Percentiles rank a stretch among this genome's conserved stretches.
phyloP scores from a whole-genome alignment of 2,329 filamentous ascomycete genomes.

The Xylariales sp. region DNA sequence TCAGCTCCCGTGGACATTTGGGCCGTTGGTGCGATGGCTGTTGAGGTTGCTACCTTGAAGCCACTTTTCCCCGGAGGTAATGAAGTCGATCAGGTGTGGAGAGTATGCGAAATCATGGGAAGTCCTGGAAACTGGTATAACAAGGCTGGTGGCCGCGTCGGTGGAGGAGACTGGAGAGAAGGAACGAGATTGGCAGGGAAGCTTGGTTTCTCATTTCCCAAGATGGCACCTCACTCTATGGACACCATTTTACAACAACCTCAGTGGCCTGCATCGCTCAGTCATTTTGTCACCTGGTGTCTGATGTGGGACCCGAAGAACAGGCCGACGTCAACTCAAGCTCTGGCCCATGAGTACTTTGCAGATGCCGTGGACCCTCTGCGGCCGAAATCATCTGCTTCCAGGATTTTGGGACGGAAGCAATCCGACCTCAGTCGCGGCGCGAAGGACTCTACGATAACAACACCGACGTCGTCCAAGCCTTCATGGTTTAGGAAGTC shows the following conservation, averaged over 20 bases:
- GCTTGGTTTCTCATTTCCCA: conserved; percentile 96
- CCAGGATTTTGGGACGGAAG: conserved; percentile 81
- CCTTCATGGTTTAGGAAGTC: conserved; percentile 97
- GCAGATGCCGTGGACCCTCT: conserved; percentile 86
- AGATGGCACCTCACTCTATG: conserved; percentile 97
- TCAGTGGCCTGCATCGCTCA: conserved; percentile 84
- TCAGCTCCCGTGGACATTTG: conserved; percentile 97
- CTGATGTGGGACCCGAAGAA: conserved; percentile 97
- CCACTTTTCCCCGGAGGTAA: conserved; percentile 96
- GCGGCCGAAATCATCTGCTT: conserved; percentile 83
- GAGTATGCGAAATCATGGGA: conserved; percentile 98
- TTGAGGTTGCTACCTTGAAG: conserved; percentile 94
- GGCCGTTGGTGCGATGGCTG: conserved; percentile 97
- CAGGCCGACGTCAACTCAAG: conserved; percentile 86
- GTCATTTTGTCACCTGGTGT: conserved; percentile 96
- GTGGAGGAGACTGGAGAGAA: conserved; percentile 96
- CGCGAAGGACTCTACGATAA: conserved; percentile 56
- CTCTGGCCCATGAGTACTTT: conserved; percentile 95
- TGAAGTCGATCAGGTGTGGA: conserved; percentile 98
- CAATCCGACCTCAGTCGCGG: conserved; percentile 74
- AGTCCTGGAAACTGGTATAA: conserved; percentile 98
- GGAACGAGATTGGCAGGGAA: conserved; percentile 89
- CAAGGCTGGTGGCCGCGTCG: conserved; percentile 79
- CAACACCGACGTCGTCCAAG: conserved; percentile 66
- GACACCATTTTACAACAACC: conserved; percentile 87